Percentiles rank a stretch among this genome's conserved stretches.
Conservation (phyloP, 164 flowering plant species). For the Akebia trifoliata region DNA sequence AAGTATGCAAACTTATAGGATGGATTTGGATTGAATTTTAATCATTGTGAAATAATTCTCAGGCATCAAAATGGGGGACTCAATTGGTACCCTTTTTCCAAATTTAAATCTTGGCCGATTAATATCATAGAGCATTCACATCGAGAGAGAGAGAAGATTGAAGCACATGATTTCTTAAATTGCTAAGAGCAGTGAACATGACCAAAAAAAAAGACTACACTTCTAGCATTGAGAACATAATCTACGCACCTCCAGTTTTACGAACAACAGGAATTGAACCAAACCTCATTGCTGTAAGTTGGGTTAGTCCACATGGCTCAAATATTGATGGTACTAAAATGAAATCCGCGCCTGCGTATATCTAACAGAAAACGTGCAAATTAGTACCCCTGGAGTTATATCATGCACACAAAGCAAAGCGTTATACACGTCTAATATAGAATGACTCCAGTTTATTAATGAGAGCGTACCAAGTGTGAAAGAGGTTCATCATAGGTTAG, state of each 20-base stretch:
- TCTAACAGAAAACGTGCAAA: slow-evolving; percentile 35
- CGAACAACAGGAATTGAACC: slow-evolving; percentile 96
- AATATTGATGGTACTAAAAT: slow-evolving; percentile 92
- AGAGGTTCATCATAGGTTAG: slow-evolving; percentile 96
- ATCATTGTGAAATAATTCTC: background rate
- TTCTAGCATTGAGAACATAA: background rate
- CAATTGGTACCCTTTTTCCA: too few relatives aligned
- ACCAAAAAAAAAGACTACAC: background rate
- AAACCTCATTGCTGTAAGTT: slow-evolving; percentile 92
- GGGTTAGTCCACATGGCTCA: slow-evolving; percentile 99
- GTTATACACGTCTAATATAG: background rate
- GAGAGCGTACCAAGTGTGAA: slow-evolving; percentile 77
- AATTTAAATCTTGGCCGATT: too few relatives aligned
- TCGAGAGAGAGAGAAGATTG: too few relatives aligned
- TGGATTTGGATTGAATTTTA: background rate
- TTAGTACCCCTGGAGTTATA: background rate
- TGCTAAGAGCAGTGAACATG: background rate
- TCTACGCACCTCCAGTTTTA: slow-evolving; percentile 81
- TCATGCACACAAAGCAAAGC: background rate
- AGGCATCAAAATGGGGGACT: background rate
- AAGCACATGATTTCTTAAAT: too few relatives aligned
- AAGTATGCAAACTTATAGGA: background rate
- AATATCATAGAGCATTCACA: too few relatives aligned
- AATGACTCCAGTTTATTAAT: background rate
- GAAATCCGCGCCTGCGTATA: slow-evolving; percentile 95